These are phyloP conservation scores for Cupressus sempervirens DNA, from an alignment of 75 land plant species.

Conservation along the genomic window DNA sequence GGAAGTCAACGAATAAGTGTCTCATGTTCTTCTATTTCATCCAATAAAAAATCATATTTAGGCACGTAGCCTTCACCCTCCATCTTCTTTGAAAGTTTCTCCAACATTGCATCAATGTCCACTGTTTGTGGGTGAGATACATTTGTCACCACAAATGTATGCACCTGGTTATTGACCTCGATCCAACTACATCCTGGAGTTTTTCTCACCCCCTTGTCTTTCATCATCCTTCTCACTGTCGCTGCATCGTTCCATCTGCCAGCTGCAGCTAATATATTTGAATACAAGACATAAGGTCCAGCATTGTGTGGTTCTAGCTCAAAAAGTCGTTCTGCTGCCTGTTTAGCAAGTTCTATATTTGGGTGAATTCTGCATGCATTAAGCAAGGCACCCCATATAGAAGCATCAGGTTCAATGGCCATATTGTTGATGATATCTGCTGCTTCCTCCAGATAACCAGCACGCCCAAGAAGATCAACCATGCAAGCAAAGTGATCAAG, in stretches of 20 bases:
- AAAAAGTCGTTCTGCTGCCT: constrained; percentile 28
- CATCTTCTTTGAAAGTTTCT: constrained; percentile 4
- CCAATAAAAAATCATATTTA: neutral
- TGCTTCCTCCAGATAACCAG: constrained; percentile 50
- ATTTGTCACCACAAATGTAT: constrained; percentile 10
- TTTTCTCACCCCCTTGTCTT: constrained; percentile 27
- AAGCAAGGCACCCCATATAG: constrained; percentile 37
- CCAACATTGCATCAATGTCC: constrained; percentile 8
- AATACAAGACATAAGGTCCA: constrained; percentile 39
- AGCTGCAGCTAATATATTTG: constrained; percentile 39
- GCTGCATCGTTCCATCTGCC: constrained; percentile 23
- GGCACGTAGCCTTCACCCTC: constrained; percentile 6
- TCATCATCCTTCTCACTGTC: constrained; percentile 37
- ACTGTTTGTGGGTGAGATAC: neutral
- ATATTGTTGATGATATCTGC: constrained; percentile 25
- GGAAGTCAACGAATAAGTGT: neutral
- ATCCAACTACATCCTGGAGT: constrained; percentile 39
- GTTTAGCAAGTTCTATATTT: constrained; percentile 40
- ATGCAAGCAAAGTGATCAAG: constrained; percentile 45
- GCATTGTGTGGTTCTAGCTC: constrained; percentile 41
- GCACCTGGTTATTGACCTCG: constrained; percentile 8
- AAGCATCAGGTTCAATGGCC: constrained; percentile 35
- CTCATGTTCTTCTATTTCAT: neutral
- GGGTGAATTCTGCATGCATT: constrained; percentile 44
- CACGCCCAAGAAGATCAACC: constrained; percentile 55